Base-by-base conservation (phyloP, 2,329 filamentous ascomycete species). In the Aspergillus pseudoviridinutans region DNA sequence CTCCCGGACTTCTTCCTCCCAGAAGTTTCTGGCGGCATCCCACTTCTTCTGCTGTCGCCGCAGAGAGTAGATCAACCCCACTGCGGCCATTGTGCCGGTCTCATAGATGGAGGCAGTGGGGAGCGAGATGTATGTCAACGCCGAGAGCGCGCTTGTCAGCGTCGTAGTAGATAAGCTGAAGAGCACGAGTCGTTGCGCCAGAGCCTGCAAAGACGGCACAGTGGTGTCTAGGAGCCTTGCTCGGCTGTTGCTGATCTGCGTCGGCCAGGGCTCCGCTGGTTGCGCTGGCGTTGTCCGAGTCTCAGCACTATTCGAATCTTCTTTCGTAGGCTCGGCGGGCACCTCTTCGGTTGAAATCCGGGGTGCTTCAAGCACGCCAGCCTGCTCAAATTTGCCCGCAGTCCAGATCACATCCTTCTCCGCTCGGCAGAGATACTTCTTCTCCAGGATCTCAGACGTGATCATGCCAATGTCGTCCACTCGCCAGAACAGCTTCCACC, bases 401-500 rank as follows among this genome's bases (percentile, higher is more conserved):
- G 96, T 82, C 74, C 88, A 96, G 50, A 96, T 87, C n/a, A 91
- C 83, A 55, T 87, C 87, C 65, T 87, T 87, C 73, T 97, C 92
- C 0, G 92, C 88, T 3, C 83, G 83, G 0, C 87, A 84, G 3
- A 99, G 82, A 78, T 95, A 97, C 6, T 84, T 82, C 61, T 87
- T 86, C 58, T 84, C 83, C 3, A 97, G 79, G 59, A 97, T 88
- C 64, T 94, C 89, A 1, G 86, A 85, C 2, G 89, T 87, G 55
- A 96, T 86, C 82, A 93, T 89, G 2, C 86, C 85, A 10, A 97
- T 91, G 67, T 97, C 93, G 69, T 97, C 93, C 25, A 94, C 92
- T 22, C 91, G 86, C 92, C 92, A 96, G 70, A 96, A 92, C 0
- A 97, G 82, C 72, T 96, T 96, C 89, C 91, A 97, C 92, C 93